Evolutionary conservation across 2,329 filamentous ascomycete species (phyloP).

Genomic region (Esteya vermicola): DNA sequence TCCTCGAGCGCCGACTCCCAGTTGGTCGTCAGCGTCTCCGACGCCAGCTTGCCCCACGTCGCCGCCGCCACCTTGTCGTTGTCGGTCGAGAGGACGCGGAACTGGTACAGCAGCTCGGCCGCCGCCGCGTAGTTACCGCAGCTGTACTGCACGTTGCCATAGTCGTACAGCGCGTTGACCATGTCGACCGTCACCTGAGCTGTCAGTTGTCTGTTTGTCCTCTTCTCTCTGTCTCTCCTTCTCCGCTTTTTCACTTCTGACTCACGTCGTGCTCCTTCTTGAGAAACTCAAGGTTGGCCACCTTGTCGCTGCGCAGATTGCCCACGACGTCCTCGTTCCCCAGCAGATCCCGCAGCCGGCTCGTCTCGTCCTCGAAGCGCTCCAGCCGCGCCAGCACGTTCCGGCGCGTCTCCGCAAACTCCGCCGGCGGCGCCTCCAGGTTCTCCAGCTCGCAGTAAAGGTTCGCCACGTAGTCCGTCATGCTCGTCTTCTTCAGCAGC

Average conservation of each 20-base stretch:
- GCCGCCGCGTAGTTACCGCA: constrained; percentile 87
- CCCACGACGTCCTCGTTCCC: constrained; percentile 81
- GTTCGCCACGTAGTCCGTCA: constrained; percentile 94
- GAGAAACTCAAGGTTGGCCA: constrained; percentile 93
- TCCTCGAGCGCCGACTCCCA: constrained; percentile 93
- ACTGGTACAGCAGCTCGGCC: constrained; percentile 89
- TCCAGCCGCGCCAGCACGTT: constrained; percentile 73
- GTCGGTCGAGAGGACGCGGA: constrained; percentile 94
- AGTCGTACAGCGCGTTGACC: constrained; percentile 92
- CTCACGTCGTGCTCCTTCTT: constrained; percentile 88
- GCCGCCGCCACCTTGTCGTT: constrained; percentile 94
- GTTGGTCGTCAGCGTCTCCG: constrained; percentile 85
- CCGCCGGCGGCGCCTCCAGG: constrained; percentile 61
- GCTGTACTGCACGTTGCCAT: constrained; percentile 94
- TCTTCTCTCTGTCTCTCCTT: too few relatives aligned
- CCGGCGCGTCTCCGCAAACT: constrained; percentile 81
- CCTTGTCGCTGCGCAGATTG: constrained; percentile 89
- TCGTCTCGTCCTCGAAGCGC: constrained; percentile 73
- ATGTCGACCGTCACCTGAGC: constrained; percentile 68
- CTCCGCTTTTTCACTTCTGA: too few relatives aligned
- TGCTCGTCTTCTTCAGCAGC: constrained; percentile 93
- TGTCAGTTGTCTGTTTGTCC: background rate
- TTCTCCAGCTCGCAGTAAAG: constrained; percentile 82
- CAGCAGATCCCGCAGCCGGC: constrained; percentile 76
- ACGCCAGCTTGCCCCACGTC: constrained; percentile 95